A percentile compares a stretch with the other conserved stretches of the same genome.
phyloP scores from a whole-genome alignment of 2,329 filamentous ascomycete species.

The Cladosporium sp. region DNA sequence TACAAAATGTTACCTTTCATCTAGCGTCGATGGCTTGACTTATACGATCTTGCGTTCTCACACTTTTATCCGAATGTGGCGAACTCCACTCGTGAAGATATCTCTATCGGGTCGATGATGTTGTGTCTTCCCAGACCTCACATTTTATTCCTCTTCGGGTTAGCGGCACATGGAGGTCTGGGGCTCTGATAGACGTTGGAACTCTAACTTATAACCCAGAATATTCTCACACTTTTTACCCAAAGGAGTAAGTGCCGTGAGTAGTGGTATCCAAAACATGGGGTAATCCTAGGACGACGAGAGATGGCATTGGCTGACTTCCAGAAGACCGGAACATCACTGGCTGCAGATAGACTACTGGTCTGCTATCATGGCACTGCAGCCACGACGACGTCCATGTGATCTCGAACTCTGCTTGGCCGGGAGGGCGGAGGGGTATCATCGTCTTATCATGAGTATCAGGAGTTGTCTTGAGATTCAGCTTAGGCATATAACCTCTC shows the following conservation, averaged over 20 bases:
- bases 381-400: neutral
- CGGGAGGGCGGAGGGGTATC: neutral
- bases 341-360: neutral
- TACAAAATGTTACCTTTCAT: neutral
- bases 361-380: neutral
- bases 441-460: constrained; percentile 1
- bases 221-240: neutral
- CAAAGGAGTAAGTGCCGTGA: neutral
- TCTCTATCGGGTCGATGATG: neutral
- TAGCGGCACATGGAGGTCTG: neutral
- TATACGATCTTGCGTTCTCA: neutral
- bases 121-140: neutral
- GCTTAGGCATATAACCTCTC: neutral
- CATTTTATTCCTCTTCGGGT: neutral
- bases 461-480: neutral
- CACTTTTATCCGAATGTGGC: neutral
- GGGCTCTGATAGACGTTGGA: neutral
- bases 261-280: neutral
- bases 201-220: neutral
- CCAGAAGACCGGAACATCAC: neutral
- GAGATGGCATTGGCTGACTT: neutral
- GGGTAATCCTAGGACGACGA: neutral
- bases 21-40: neutral
- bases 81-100: neutral
- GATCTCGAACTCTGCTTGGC: neutral